Conservation (phyloP, 2,329 filamentous ascomycete species). For the Fusarium sp. region DNA sequence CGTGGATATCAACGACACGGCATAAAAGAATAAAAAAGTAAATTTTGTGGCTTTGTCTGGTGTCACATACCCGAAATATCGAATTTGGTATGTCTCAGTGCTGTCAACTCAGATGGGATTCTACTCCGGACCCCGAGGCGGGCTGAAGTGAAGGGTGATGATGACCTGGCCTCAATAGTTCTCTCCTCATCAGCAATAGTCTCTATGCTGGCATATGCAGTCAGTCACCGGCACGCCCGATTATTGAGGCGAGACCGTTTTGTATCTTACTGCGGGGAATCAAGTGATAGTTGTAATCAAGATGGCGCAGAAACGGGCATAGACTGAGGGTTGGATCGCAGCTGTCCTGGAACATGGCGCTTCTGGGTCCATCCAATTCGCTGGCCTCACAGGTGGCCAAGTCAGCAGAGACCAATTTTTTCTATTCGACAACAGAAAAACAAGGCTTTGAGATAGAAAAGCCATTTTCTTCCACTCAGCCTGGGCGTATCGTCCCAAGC, state of each 20-base stretch:
- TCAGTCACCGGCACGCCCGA: neutral
- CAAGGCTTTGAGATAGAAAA: neutral
- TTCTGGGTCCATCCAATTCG: conserved; percentile 2
- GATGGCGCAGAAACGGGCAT: neutral
- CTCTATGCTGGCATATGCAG: neutral
- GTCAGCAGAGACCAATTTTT: neutral
- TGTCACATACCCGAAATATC: conserved; percentile 14
- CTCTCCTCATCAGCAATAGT: neutral
- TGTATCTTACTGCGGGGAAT: neutral
- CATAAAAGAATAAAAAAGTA: conserved; percentile 1
- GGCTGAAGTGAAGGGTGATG: conserved; percentile 14
- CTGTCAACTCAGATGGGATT: conserved; percentile 20
- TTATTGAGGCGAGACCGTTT: neutral
- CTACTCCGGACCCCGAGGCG: conserved; percentile 13
- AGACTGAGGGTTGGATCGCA: conserved; percentile 1
- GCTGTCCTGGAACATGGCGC: conserved; percentile 24
- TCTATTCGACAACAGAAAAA: neutral
- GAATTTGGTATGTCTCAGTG: conserved; percentile 26
- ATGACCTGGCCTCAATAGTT: conserved; percentile 2
- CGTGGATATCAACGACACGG: neutral
- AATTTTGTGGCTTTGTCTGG: neutral
- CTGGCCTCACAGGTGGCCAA: neutral
- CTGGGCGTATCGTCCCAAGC: neutral
- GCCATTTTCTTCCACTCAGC: neutral
- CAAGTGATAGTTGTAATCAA: neutral